Base-by-base conservation (phyloP, 345 rosid genomes). In the Lepidium sativum region DNA sequence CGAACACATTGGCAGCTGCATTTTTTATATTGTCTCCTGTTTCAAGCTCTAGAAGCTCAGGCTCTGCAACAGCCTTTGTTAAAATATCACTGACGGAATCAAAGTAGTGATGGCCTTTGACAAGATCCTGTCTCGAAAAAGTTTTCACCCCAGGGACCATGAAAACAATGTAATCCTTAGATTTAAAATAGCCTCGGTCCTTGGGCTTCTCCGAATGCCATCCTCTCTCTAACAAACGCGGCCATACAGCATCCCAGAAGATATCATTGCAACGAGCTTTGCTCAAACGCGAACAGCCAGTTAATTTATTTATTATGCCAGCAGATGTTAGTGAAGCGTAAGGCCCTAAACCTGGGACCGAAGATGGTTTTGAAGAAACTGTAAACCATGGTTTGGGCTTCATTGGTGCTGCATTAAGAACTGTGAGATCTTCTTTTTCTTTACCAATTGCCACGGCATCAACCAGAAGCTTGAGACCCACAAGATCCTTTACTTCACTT, bases 181-280 rank as follows among this genome's bases (percentile, higher is more conserved):
- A 70, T 63, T 59, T 75, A 11, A 49, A 21, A 54, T 77, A 78
- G 56, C 79, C 53, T 49, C 65, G 77, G 68, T 85, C 62, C 68
- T 77, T 67, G 0, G 83, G 83, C 75, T 85, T 83, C 77, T 88
- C 89, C 18, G 91, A 88, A 69, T 70, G 84, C 96, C 96, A 88
- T 68, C 96, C 91, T 75, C 83, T 75, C 18, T 84, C 95, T 6
- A 88, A 79, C 70, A 88, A 72, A 51, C 87, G 89, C 1, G 96
- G 96, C 96, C 96, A 88, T 53, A 85, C 86, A 45, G 89, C 89
- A 66, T 85, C 91, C 96, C 96, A 85, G 58, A 85, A 88, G 47
- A 88, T 80, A 76, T 88, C 89, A 63, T 59, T 83, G 58, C 78
- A 77, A 11, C 89, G 91, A 33, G 86, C 85, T 78, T 88, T 88